Percentiles rank a stretch among this genome's conserved stretches.
Conservation (phyloP, 345 rosid genomes). For the Reutealis trisperma region DNA sequence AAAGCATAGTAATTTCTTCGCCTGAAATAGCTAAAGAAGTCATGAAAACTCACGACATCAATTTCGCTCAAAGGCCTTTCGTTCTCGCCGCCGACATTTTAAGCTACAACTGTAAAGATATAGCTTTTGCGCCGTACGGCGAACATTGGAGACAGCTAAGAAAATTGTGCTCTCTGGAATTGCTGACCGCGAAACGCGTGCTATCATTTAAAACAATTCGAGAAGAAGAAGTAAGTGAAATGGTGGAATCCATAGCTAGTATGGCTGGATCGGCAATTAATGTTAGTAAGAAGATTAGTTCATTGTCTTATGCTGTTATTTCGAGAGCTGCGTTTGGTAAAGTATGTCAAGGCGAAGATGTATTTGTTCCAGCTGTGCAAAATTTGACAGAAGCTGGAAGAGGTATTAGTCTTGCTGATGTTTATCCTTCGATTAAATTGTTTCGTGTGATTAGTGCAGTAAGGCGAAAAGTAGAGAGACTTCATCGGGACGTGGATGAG, state of each 20-base stretch:
- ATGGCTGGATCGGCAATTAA: neutral
- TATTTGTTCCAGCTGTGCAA: neutral
- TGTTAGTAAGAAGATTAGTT: constrained; percentile 2
- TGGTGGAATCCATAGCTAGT: neutral
- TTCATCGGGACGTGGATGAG: constrained; percentile 1
- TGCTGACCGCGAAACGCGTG: constrained; percentile 6
- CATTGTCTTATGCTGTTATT: neutral
- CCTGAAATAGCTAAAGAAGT: constrained; percentile 20
- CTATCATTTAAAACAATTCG: constrained; percentile 5
- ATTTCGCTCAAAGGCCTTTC: constrained; percentile 6
- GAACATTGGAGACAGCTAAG: constrained; percentile 19
- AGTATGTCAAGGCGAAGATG: constrained; percentile 9
- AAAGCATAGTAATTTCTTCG: constrained; percentile 5
- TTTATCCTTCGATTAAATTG: constrained; percentile 11
- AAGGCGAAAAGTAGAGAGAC: neutral
- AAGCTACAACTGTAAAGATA: neutral
- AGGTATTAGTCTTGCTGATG: constrained; percentile 3
- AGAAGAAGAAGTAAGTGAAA: constrained; percentile 5
- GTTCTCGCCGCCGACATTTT: neutral
- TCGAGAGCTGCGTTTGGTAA: constrained; percentile 21
- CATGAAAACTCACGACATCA: constrained; percentile 16
- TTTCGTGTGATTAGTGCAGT: neutral
- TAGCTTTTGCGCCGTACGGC: constrained; percentile 2
- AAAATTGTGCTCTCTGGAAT: constrained; percentile 9
- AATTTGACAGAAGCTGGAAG: neutral